These are phyloP conservation scores for Leccinellum rugosiceps DNA, from an alignment of 768 basidiomycete genomes.

Conservation along the genomic window DNA sequence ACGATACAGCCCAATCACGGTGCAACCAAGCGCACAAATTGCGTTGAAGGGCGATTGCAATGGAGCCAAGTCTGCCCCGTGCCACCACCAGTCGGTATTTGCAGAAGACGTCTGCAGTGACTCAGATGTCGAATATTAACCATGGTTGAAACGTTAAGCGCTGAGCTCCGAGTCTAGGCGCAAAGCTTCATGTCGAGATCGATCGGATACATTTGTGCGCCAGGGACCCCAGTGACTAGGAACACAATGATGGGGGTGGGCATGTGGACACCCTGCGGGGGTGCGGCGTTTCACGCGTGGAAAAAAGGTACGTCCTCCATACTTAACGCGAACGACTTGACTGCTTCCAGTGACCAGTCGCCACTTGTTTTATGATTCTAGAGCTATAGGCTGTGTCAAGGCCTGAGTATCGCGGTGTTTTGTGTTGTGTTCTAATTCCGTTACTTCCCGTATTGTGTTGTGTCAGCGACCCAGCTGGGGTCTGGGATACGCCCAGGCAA, in stretches of 20 bases:
- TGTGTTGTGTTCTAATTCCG: slow-evolving; percentile 5
- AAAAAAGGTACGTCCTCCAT: background rate
- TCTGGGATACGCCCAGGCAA: background rate
- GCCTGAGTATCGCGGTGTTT: slow-evolving; percentile 2
- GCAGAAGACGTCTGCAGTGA: too few species aligned
- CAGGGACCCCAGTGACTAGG: background rate
- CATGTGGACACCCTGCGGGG: slow-evolving; percentile 10
- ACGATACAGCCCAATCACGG: too few species aligned
- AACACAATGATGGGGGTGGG: slow-evolving; percentile 6
- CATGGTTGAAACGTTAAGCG: too few species aligned
- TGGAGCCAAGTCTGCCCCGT: too few species aligned
- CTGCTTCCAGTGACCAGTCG: background rate
- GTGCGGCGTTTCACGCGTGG: background rate
- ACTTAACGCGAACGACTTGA: background rate
- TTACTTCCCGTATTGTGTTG: slow-evolving; percentile 8
- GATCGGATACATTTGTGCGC: background rate
- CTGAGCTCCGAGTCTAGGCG: background rate
- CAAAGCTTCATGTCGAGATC: background rate
- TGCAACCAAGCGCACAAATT: too few species aligned
- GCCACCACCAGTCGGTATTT: too few species aligned
- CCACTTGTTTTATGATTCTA: background rate
- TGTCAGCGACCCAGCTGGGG: background rate
- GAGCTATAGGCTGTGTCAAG: background rate
- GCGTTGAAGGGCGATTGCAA: too few species aligned
- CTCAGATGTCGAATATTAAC: too few species aligned